Base-by-base conservation (phyloP, 768 basidiomycete genomes). In the Tricholoma bakamatsutake region DNA sequence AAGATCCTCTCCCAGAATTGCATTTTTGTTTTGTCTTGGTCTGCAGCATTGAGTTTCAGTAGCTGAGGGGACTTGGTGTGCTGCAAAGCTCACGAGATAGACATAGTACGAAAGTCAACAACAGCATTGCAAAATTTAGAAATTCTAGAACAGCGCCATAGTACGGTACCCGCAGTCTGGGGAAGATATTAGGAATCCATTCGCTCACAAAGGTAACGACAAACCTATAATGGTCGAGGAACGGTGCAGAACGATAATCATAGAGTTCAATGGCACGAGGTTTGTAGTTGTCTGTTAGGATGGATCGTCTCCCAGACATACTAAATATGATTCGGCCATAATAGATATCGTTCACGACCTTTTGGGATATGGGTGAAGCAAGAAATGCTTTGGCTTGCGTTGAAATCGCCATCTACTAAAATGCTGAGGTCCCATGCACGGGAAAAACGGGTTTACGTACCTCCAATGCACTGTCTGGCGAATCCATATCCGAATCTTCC, bases 201-300 rank as follows among this genome's bases (percentile, higher is more conserved):
- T 50, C 27, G 21, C 9, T 49, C 33, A 21, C 12, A 17, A 34
- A 55, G 24, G 28, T 11, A 6, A 31, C 30, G 4, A 50, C 66
- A 30, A 13, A 84, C 84, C 90, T 77, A 65, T 93, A 93, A 65
- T 97, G 93, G 65, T 95, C 87, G 12, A 95, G 76, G 64, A 90
- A 85, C 0, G 88, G 85, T 1, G 83, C 82, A 15, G 73, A 78
- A 24, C 80, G 77, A 37, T 77, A 74, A 63, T 91, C 78, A 67
- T 93, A 93, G 33, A 86, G 75, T 62, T 86, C 83, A 59, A 88
- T 90, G 15, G 81, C 81, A 39, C 80, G 80, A 33, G 80, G 82
- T 70, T 90, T 92, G 73, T 98, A 98, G 64, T 91, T 90, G 69
- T 98, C 96, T 15, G 88, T 86, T 7, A 98, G 77, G 50, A 98